phyloP scores from a whole-genome alignment of 2,329 filamentous ascomycete species.

The Scortechinia acanthostroma region DNA sequence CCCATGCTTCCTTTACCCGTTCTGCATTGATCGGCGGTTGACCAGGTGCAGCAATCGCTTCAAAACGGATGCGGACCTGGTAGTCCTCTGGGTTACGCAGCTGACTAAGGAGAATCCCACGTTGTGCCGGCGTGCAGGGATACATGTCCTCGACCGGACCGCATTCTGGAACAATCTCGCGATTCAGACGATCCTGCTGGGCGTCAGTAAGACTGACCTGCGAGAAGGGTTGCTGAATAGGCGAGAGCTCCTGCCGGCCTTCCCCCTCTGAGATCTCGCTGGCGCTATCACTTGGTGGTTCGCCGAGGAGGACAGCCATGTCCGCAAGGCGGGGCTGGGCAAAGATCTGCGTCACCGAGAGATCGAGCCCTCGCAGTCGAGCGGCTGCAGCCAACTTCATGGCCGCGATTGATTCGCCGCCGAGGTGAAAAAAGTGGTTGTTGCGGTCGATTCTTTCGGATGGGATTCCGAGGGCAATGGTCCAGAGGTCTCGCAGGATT shows the following conservation, averaged over 20 bases:
- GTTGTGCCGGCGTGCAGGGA: constrained; percentile 16
- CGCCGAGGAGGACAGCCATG: no score
- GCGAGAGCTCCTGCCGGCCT: no score
- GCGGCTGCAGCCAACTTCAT: not conserved
- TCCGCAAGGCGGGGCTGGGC: not conserved
- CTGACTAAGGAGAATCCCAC: constrained; percentile 14
- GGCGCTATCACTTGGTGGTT: not conserved
- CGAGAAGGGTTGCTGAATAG: no score
- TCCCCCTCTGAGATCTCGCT: not conserved
- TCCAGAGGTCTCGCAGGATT: not conserved
- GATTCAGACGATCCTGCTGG: no score
- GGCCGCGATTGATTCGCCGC: not conserved
- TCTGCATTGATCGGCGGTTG: no score
- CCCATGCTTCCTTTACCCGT: not conserved
- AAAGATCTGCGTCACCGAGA: not conserved
- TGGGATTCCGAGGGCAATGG: not conserved
- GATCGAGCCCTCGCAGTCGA: not conserved
- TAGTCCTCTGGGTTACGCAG: constrained; percentile 10
- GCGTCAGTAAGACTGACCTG: no score
- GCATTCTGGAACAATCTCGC: no score
- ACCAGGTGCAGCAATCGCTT: no score
- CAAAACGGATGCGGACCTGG: constrained; percentile 6
- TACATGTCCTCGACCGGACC: constrained; percentile 12
- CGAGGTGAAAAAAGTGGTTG: not conserved
- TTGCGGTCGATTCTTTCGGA: not conserved